These are phyloP conservation scores for Alternaria sp. DNA, from an alignment of 2,329 filamentous ascomycete genomes.

Conservation along the genomic window DNA sequence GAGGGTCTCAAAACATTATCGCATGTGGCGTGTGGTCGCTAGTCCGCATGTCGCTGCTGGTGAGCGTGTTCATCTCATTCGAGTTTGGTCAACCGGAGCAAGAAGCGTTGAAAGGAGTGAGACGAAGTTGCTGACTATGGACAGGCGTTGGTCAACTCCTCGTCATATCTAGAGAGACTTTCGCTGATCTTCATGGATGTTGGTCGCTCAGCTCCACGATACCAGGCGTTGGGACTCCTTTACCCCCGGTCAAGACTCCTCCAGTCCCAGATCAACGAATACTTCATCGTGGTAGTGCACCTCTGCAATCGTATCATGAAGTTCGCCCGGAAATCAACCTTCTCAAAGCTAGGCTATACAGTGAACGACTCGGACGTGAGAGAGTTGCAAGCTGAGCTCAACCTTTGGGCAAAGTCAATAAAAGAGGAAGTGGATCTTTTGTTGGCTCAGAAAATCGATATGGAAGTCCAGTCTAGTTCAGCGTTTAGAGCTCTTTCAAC, in stretches of 20 bases:
- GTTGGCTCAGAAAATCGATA: slow-evolving; percentile 10
- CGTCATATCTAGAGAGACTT: slow-evolving; percentile 48
- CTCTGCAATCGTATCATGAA: background rate
- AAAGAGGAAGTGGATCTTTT: slow-evolving; percentile 42
- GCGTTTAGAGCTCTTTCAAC: slow-evolving; percentile 17
- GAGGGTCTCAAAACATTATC: slow-evolving; percentile 54
- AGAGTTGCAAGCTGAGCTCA: background rate
- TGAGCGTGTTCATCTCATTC: slow-evolving; percentile 26
- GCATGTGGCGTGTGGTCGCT: slow-evolving; percentile 55
- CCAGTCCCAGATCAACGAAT: slow-evolving; percentile 47
- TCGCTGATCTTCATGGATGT: slow-evolving; percentile 49
- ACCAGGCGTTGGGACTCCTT: slow-evolving; percentile 48
- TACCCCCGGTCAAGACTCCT: slow-evolving; percentile 49
- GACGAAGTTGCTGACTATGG: too few species aligned
- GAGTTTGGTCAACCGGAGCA: background rate
- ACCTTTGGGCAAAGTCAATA: slow-evolving; percentile 46
- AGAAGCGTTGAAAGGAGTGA: background rate
- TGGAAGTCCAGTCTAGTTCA: slow-evolving; percentile 35
- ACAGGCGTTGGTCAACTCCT: slow-evolving; percentile 39
- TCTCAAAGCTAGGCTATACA: background rate
- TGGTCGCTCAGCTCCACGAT: slow-evolving; percentile 50
- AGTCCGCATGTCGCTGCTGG: slow-evolving; percentile 51
- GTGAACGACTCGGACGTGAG: background rate
- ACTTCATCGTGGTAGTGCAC: background rate
- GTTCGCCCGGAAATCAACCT: background rate